Conservation (phyloP, 192 early-diverging fungal species). For the Paraglomus occultum region DNA sequence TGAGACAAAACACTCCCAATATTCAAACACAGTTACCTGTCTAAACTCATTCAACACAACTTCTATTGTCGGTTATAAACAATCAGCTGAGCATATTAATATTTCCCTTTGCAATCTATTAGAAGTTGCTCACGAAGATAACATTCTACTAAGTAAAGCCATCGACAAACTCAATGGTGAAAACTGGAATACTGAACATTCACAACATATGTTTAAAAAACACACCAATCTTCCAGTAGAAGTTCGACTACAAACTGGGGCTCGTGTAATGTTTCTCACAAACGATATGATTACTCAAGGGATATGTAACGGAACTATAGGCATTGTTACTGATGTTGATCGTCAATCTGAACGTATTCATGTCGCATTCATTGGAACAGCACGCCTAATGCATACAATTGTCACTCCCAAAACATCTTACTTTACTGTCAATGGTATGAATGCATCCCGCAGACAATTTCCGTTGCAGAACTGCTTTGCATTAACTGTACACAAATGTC, state of each 20-base stretch:
- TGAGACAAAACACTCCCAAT: too few relatives aligned
- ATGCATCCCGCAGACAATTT: constrained; percentile 3
- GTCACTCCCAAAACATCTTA: not conserved
- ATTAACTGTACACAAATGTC: not conserved
- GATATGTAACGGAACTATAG: constrained; percentile 8
- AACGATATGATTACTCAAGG: not conserved
- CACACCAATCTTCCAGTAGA: not conserved
- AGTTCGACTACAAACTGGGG: not conserved
- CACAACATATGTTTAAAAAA: not conserved
- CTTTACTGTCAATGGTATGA: not conserved
- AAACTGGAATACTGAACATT: not conserved
- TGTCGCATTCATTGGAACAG: not conserved
- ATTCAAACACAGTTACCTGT: too few relatives aligned
- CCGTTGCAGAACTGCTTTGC: not conserved
- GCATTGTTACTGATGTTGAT: not conserved
- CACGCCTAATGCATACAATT: not conserved
- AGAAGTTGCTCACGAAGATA: not conserved
- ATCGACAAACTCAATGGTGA: not conserved
- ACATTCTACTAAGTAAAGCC: not conserved
- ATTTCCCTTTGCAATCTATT: not conserved
- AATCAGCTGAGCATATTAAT: not conserved
- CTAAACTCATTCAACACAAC: not conserved
- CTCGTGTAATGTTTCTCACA: not conserved
- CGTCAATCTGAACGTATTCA: not conserved
- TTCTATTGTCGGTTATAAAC: not conserved